phyloP scores from a whole-genome alignment of 345 rosid species.

The Syzygium grande region DNA sequence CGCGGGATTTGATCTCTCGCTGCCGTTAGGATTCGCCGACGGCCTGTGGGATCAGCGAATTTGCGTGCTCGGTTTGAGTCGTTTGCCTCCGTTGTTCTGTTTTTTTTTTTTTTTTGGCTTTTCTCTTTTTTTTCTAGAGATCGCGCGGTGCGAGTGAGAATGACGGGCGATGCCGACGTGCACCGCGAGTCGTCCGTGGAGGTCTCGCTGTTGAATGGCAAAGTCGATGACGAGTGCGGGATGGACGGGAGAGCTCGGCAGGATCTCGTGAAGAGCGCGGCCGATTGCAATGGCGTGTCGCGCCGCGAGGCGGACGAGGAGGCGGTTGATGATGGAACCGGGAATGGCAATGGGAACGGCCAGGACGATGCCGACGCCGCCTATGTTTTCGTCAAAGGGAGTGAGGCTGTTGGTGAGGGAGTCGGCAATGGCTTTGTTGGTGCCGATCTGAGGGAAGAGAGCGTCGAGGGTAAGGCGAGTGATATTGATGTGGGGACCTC shows the following conservation, averaged over 20 bases:
- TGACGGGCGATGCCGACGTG: conserved; percentile 49
- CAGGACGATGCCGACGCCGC: conserved; percentile 29
- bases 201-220: conserved; percentile 16
- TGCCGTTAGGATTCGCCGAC: background rate
- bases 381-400: conserved; percentile 32
- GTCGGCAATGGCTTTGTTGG: background rate
- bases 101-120: background rate
- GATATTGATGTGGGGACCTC: background rate
- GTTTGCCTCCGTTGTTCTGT: background rate
- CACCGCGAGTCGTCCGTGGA: conserved; percentile 12
- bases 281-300: conserved; percentile 8
- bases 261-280: conserved; percentile 31
- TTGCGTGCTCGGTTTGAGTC: background rate
- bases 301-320: background rate
- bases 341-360: conserved; percentile 12
- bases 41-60: background rate
- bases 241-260: conserved; percentile 12
- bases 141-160: conserved; percentile 11
- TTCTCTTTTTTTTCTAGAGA: background rate
- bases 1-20: background rate
- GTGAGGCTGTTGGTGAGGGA: conserved; percentile 13
- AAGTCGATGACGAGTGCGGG: conserved; percentile 16
- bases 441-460: background rate
- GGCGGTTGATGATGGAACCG: background rate
- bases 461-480: background rate